Evolutionary conservation across 2,329 filamentous ascomycete species (phyloP).

Genomic region (Periconia sp.): DNA sequence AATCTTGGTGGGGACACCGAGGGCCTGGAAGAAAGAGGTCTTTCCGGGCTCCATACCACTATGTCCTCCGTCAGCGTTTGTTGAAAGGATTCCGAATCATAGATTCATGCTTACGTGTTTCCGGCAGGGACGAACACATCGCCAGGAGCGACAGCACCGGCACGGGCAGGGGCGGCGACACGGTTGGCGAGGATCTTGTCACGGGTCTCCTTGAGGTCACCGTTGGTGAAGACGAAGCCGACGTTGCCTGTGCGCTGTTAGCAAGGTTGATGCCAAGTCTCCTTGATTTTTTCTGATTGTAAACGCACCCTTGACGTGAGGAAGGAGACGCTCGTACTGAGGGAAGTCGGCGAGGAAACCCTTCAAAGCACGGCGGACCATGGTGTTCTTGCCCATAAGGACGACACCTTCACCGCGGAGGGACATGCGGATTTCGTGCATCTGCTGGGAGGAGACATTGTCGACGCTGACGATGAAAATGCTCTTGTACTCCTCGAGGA

Average conservation of each 20-base stretch:
- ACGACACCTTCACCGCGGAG: slow-evolving; percentile 92
- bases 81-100: neutral
- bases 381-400: slow-evolving; percentile 99
- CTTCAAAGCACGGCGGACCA: slow-evolving; percentile 98
- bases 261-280: slow-evolving; percentile 9
- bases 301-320: slow-evolving; percentile 75
- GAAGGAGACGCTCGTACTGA: slow-evolving; percentile 97
- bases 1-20: slow-evolving; percentile 99
- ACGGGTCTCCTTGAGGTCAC: slow-evolving; percentile 86
- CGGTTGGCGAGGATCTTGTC: slow-evolving; percentile 96
- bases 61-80: slow-evolving; percentile 15
- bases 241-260: slow-evolving; percentile 68
- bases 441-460: slow-evolving; percentile 99
- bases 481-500: slow-evolving; percentile 94
- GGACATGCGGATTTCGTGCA: slow-evolving; percentile 98
- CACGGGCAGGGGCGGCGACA: slow-evolving; percentile 96
- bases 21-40: slow-evolving; percentile 99
- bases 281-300: neutral
- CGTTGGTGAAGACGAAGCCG: slow-evolving; percentile 98
- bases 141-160: slow-evolving; percentile 88
- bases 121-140: slow-evolving; percentile 96
- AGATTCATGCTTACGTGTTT: slow-evolving; percentile 66
- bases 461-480: slow-evolving; percentile 91
- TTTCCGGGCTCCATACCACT: slow-evolving; percentile 98
- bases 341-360: slow-evolving; percentile 87